Percentiles rank a stretch among this genome's conserved stretches.
Conservation (phyloP, 2,329 filamentous ascomycete species). For the Gaeumannomyces sp. region DNA sequence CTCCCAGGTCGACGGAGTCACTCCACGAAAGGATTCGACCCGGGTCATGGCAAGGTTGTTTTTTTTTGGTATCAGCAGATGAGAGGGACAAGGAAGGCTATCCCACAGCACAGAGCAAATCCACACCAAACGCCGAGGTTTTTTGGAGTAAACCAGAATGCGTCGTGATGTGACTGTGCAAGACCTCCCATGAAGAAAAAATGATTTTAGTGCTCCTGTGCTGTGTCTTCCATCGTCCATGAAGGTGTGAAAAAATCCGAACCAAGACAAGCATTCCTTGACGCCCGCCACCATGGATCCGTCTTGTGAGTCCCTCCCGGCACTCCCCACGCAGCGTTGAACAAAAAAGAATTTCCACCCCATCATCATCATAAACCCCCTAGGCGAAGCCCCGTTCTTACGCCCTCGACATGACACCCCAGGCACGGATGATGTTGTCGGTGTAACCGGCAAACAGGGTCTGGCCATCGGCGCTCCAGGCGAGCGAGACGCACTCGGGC, state of each 20-base stretch:
- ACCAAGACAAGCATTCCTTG: slow-evolving; percentile 29
- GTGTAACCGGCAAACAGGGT: slow-evolving; percentile 99
- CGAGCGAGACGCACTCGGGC: slow-evolving; percentile 95
- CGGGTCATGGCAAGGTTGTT: neutral
- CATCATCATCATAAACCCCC: slow-evolving; percentile 1
- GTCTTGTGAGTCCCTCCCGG: slow-evolving; percentile 11
- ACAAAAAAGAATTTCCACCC: slow-evolving; percentile 11
- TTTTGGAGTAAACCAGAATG: neutral
- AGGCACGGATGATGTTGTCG: slow-evolving; percentile 97
- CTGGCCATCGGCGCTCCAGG: slow-evolving; percentile 97
- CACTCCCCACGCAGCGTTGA: slow-evolving; percentile 11
- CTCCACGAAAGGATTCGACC: no score
- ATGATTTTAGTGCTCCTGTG: slow-evolving; percentile 10
- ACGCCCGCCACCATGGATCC: slow-evolving; percentile 28
- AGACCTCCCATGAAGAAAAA: slow-evolving; percentile 5
- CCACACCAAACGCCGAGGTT: neutral
- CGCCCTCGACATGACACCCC: slow-evolving; percentile 95
- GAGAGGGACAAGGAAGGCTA: neutral
- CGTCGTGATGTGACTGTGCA: slow-evolving; percentile 8
- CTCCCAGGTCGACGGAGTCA: no score
- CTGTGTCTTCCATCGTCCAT: slow-evolving; percentile 5
- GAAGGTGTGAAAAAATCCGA: slow-evolving; percentile 23
- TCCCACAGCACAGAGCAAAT: slow-evolving; percentile 1
- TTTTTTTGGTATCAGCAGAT: slow-evolving; percentile 1
- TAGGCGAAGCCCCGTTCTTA: slow-evolving; percentile 35